phyloP scores from a whole-genome alignment of 495 filamentous ascomycete species.

The Schizothecium vesticola region DNA sequence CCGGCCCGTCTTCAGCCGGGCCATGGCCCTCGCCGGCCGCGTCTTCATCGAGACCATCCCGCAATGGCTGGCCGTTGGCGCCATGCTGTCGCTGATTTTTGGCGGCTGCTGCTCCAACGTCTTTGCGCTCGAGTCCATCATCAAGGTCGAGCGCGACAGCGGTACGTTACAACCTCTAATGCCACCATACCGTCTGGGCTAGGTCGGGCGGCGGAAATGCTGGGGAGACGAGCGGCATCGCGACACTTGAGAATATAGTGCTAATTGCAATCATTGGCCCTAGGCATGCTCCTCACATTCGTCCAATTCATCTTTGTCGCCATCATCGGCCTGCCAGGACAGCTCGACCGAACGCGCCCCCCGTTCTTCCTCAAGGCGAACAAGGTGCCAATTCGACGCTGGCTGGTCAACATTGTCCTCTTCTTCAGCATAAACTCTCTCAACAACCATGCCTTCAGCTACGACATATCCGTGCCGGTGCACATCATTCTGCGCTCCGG shows the following conservation, averaged over 20 bases:
- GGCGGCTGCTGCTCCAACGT: conserved; percentile 98
- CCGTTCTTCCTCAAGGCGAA: conserved; percentile 69
- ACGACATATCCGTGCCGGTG: conserved; percentile 91
- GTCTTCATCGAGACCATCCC: conserved; percentile 59
- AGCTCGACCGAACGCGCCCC: conserved; percentile 53
- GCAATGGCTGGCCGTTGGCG: conserved; percentile 58
- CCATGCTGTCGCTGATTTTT: conserved; percentile 86
- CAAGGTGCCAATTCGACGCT: conserved; percentile 76
- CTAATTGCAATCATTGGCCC: conserved; percentile 12
- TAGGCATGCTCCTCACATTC: conserved; percentile 87
- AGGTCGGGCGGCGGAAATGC: not conserved
- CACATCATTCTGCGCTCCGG: conserved; percentile 96
- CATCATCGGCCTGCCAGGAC: conserved; percentile 67
- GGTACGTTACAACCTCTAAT: conserved; percentile 35
- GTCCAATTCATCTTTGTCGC: conserved; percentile 87
- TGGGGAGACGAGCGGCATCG: not conserved
- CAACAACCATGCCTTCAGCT: conserved; percentile 97
- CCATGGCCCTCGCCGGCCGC: conserved; percentile 49
- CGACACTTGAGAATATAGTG: not conserved
- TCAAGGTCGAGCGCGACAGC: conserved; percentile 70
- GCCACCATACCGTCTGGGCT: not conserved
- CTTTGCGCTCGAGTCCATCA: conserved; percentile 90
- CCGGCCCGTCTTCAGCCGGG: conserved; percentile 47
- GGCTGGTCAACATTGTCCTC: conserved; percentile 81
- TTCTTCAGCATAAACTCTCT: conserved; percentile 89